A percentile compares a stretch with the other conserved stretches of the same genome.
Evolutionary conservation across 257 asterid genomes (phyloP).

Genomic region (Capsicum chinense): DNA sequence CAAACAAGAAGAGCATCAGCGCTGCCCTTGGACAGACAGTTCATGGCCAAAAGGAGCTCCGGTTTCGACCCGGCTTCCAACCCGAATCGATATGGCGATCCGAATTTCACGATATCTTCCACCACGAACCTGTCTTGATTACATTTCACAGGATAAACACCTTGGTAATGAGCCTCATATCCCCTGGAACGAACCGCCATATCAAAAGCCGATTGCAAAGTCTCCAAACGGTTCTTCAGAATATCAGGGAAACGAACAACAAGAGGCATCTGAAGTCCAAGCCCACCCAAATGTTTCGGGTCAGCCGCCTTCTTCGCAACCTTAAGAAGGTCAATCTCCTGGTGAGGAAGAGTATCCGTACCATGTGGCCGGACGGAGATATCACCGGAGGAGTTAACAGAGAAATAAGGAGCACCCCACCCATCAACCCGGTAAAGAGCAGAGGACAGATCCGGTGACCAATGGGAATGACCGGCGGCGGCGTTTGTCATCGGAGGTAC

Average conservation of each 20-base stretch:
- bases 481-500: slow-evolving; percentile 44
- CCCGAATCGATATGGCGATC: slow-evolving; percentile 79
- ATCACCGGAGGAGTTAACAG: slow-evolving; percentile 72
- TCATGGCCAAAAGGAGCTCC: slow-evolving; percentile 97
- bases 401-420: slow-evolving; percentile 97
- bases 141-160: slow-evolving; percentile 96
- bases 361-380: slow-evolving; percentile 79
- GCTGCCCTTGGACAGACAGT: slow-evolving; percentile 79
- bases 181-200: slow-evolving; percentile 66
- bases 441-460: slow-evolving; percentile 76
- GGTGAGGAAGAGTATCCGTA: slow-evolving; percentile 64
- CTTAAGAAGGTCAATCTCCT: slow-evolving; percentile 87
- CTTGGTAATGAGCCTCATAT: slow-evolving; percentile 80
- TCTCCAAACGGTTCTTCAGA: slow-evolving; percentile 75
- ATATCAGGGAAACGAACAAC: slow-evolving; percentile 87
- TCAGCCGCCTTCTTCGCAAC: slow-evolving; percentile 83
- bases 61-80: slow-evolving; percentile 98
- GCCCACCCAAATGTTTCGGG: slow-evolving; percentile 69
- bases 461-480: slow-evolving; percentile 35
- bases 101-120: slow-evolving; percentile 92
- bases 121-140: slow-evolving; percentile 88
- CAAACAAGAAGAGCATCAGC: slow-evolving; percentile 77
- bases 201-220: slow-evolving; percentile 73
- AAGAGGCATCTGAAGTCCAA: slow-evolving; percentile 81
- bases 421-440: slow-evolving; percentile 72